Base-by-base conservation (phyloP, 2,329 filamentous ascomycete genomes). In the Colletotrichum sp. region DNA sequence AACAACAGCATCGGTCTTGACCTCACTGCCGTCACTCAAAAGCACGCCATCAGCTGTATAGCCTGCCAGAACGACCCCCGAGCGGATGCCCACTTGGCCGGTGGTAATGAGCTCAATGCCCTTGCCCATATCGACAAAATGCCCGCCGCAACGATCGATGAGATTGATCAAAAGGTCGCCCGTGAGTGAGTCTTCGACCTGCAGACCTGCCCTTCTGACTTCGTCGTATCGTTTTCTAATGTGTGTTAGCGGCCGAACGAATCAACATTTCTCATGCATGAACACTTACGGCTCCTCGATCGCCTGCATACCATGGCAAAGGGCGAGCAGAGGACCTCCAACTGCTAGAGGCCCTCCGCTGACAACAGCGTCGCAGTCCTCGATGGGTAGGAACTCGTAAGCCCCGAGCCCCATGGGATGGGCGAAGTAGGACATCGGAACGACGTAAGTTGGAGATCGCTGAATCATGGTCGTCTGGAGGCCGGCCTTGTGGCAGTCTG, bases 101-200 rank as follows among this genome's bases (percentile, higher is more conserved):
- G 82, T 80, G 8, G 76, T 78, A 18, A 85, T 80, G 16, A 85
- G 74, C 8, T 82, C 80, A 4, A 83, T 82, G 10, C 80, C 81
- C 15, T 66, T 74, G 3, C 84, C 84, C 12, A 85, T 78, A 44
- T 86, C 84, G 9, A 85, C 79, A 49, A 85, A 83, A 69, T 86
- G 84, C 0, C 84, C 83, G 5, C 84, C 84, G 2, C 80, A 80
- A 6, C 79, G 79, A 30, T 84, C 82, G n/a, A 84, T 34, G 3
- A 83, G 75, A 32, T 80, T 72, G 64, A 77, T 15, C 13, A 77
- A 13, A 6, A 78, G 72, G 28, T 78, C 77, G 13, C 66, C 71
- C 1, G 69, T 68, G 34, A 60, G 44, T 10, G 71, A 78, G 24
- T 78, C 77, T 36, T 65, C 26, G 7, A 77, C 75, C 13, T 57